phyloP scores from a whole-genome alignment of 1,139 yeast species.

The Wickerhamomyces sp. region DNA sequence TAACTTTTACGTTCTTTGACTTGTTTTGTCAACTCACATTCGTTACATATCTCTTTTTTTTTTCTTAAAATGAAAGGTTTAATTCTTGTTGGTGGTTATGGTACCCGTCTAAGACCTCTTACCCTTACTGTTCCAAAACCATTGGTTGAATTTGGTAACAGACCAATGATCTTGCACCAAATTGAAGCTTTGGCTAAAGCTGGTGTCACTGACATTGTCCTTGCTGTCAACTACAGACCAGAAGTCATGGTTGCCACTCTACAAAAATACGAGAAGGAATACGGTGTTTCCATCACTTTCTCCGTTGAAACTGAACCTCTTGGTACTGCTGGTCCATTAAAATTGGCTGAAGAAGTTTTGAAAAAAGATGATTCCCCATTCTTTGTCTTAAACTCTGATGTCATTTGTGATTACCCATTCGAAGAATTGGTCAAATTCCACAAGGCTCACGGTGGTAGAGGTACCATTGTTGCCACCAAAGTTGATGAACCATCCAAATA shows the following conservation, averaged over 20 bases:
- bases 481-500: conserved; percentile 99
- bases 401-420: conserved; percentile 98
- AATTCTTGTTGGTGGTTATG: conserved; percentile 99
- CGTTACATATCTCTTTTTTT: too few relatives aligned
- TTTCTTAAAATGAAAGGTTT: conserved; percentile 89
- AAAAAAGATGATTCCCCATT: conserved; percentile 95
- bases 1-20: too few relatives aligned
- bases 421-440: conserved; percentile 90
- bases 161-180: conserved; percentile 96
- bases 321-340: conserved; percentile 99
- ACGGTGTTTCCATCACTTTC: conserved; percentile 92
- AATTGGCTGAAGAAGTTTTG: conserved; percentile 90
- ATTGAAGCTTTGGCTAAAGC: conserved; percentile 97
- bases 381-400: conserved; percentile 97
- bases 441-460: conserved; percentile 92
- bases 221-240: conserved; percentile 99
- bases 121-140: conserved; percentile 98
- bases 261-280: conserved; percentile 88
- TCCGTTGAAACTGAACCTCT: conserved; percentile 99
- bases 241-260: conserved; percentile 97
- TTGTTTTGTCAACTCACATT: too few relatives aligned
- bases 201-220: conserved; percentile 97
- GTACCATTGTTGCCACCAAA: conserved; percentile 98
- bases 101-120: conserved; percentile 99
- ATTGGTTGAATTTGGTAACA: conserved; percentile 96